A percentile compares a stretch with the other conserved stretches of the same genome.
Conservation (phyloP, 2,329 filamentous ascomycete genomes). For the Hirsutella thompsonii region DNA sequence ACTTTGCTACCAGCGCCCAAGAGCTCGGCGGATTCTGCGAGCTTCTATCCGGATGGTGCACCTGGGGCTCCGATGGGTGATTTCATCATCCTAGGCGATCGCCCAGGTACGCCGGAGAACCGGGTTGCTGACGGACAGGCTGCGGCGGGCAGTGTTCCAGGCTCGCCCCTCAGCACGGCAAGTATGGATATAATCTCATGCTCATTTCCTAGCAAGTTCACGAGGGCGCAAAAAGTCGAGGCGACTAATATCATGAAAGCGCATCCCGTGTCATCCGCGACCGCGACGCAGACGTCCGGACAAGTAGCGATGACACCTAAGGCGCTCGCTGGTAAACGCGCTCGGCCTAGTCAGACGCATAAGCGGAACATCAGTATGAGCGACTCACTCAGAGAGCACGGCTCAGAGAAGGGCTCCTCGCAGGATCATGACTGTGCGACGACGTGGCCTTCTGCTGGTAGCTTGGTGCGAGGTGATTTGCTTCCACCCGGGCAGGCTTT, state of each 20-base stretch:
- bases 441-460: slow-evolving; percentile 60
- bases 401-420: slow-evolving; percentile 33
- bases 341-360: slow-evolving; percentile 47
- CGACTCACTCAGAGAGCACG: slow-evolving; percentile 67
- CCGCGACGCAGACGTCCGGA: slow-evolving; percentile 30
- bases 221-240: slow-evolving; percentile 25
- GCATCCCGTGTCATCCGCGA: slow-evolving; percentile 44
- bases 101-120: slow-evolving; percentile 34
- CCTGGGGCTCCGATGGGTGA: slow-evolving; percentile 32
- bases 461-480: slow-evolving; percentile 75
- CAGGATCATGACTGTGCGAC: slow-evolving; percentile 46
- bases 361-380: slow-evolving; percentile 81
- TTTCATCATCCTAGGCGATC: slow-evolving; percentile 28
- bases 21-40: slow-evolving; percentile 11
- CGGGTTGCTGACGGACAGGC: slow-evolving; percentile 9
- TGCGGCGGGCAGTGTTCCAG: slow-evolving; percentile 9
- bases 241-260: slow-evolving; percentile 32
- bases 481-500: slow-evolving; percentile 73
- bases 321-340: slow-evolving; percentile 43
- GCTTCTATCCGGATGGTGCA: slow-evolving; percentile 30
- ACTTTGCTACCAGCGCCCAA: slow-evolving; percentile 19
- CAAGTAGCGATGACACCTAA: slow-evolving; percentile 46
- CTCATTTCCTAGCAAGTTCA: slow-evolving; percentile 44
- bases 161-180: slow-evolving; percentile 42
- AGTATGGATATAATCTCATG: slow-evolving; percentile 52